phyloP scores from a whole-genome alignment of 139 green algal genomes.

The Desmodesmus armatus region DNA sequence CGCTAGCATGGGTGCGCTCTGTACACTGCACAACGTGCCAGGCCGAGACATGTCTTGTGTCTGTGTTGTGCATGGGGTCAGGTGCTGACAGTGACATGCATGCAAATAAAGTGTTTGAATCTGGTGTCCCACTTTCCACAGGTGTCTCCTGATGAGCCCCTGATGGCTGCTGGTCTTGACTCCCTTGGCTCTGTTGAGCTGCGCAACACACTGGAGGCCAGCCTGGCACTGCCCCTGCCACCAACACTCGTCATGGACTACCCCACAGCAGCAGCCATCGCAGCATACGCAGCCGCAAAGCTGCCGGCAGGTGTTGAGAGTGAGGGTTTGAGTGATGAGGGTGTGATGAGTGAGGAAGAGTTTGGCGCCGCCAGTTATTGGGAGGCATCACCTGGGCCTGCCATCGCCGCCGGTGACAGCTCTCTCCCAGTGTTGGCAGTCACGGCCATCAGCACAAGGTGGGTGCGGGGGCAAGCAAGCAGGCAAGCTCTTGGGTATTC shows the following conservation, averaged over 20 bases:
- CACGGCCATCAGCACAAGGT: neutral
- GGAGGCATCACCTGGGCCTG: neutral
- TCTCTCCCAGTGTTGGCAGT: neutral
- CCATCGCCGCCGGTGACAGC: neutral
- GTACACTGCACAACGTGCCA: too few species aligned
- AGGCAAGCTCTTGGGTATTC: too few species aligned
- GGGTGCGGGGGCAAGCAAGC: too few species aligned
- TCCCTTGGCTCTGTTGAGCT: constrained; percentile 85
- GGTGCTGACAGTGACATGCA: too few species aligned
- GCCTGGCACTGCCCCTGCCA: constrained; percentile 60
- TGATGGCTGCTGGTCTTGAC: constrained; percentile 87
- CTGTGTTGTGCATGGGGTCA: too few species aligned
- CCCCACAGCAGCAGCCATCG: constrained; percentile 66
- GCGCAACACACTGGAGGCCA: constrained; percentile 72
- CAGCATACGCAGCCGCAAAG: constrained; percentile 15
- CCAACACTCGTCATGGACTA: constrained; percentile 79
- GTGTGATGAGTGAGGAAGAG: neutral
- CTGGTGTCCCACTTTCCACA: constrained; percentile 44
- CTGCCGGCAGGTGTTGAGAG: neutral
- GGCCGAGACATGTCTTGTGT: too few species aligned
- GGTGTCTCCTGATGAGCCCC: constrained; percentile 66
- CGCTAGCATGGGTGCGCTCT: too few species aligned
- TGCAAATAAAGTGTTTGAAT: too few species aligned
- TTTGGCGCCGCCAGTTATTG: neutral
- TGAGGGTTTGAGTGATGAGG: too few species aligned